Evolutionary conservation across 202 grass and related monocot species (phyloP).

Genomic region (Setaria viridis): DNA sequence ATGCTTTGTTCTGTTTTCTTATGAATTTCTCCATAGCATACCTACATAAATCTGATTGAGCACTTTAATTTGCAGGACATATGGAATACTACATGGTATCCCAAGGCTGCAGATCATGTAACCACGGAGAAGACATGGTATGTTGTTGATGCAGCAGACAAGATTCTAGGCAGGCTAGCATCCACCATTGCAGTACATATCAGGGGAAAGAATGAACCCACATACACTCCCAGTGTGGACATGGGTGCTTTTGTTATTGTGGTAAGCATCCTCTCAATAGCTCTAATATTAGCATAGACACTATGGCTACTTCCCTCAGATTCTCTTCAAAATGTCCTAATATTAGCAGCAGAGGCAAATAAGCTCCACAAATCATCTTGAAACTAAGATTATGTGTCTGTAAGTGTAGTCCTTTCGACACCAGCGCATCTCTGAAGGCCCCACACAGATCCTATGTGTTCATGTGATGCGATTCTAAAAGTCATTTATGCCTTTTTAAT

Average conservation of each 20-base stretch:
- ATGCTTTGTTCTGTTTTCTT: slow-evolving; percentile 20
- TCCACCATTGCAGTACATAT: slow-evolving; percentile 98
- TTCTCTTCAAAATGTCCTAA: not conserved
- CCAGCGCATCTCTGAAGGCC: slow-evolving; percentile 17
- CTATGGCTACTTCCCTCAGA: not conserved
- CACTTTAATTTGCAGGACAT: slow-evolving; percentile 71
- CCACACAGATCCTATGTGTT: not conserved
- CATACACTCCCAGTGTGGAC: slow-evolving; percentile 96
- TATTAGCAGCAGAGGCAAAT: slow-evolving; percentile 1
- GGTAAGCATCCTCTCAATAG: slow-evolving; percentile 58
- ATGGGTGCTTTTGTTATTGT: slow-evolving; percentile 99
- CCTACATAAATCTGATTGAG: slow-evolving; percentile 18
- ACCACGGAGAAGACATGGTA: slow-evolving; percentile 95
- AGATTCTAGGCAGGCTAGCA: slow-evolving; percentile 91
- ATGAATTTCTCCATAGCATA: not conserved
- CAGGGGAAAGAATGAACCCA: slow-evolving; percentile 95
- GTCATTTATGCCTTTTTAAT: slow-evolving; percentile 28
- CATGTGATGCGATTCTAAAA: slow-evolving; percentile 21
- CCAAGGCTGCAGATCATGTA: slow-evolving; percentile 92
- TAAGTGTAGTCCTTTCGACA: not conserved
- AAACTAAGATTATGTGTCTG: not conserved
- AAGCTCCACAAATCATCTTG: slow-evolving; percentile 24
- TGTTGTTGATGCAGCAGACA: slow-evolving; percentile 91
- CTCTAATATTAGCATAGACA: not conserved
- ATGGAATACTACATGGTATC: slow-evolving; percentile 99